Base-by-base conservation (phyloP, 768 basidiomycete species). In the Multifurca ochricompacta region DNA sequence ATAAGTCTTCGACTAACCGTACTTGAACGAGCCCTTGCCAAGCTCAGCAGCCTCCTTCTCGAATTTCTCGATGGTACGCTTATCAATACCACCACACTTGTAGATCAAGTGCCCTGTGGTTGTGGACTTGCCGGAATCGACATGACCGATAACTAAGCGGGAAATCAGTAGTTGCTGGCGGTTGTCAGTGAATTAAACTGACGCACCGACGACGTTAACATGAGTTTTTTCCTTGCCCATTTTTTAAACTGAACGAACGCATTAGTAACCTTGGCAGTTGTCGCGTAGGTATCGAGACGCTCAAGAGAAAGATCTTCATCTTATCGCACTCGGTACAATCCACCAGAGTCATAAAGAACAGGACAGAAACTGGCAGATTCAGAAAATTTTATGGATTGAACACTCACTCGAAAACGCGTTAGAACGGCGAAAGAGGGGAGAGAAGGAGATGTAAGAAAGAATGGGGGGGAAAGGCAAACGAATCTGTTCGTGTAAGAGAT, bases 21-120 rank as follows among this genome's bases (percentile, higher is more conserved):
- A 94, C 74, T 92, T 91, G 82, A 91, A 96, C 71, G 91, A 91
- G 73, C 94, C 92, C 80, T 99, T 99, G 71, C 96, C 96, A 70
- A 99, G 90, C 73, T 99, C 96, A 78, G 92, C 91, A 67, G 96
- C 96, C 78, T 99, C 96, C 86, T 99, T 99, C 83, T 99, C 96
- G 81, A 97, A 98, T 81, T 97, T 96, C 77, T 94, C 92, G 64
- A 95, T 94, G 71, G 91, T 93, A 85, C 92, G 92, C 83, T 98
- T 99, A 74, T 99, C 96, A 80, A 99, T 99, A 89, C 96, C 96
- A 85, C 96, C 96, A 74, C 96, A 99, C 86, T 99, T 96, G 91
- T 97, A 98, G 85, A 98, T 98, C 80, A 99, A 82, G 80, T 99
- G 96, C 64, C 96, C 96, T 65, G 96, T 99, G 69, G 96, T 99